These are phyloP conservation scores for Talaromyces thailandensis DNA, from an alignment of 495 filamentous ascomycete species.

Conservation along the genomic window DNA sequence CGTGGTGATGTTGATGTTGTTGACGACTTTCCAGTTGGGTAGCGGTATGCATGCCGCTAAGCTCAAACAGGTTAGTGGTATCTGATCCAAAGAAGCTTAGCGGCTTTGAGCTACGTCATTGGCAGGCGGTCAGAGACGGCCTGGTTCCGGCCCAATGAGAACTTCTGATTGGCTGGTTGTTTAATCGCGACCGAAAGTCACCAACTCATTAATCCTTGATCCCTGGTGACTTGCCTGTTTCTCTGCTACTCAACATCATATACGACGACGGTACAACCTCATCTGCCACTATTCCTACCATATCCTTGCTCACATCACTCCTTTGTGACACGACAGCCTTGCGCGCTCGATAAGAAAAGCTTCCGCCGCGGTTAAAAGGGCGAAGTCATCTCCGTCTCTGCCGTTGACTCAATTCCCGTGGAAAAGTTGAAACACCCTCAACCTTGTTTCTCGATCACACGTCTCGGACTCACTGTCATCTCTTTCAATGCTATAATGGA, in stretches of 20 bases:
- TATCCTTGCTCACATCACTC: background rate
- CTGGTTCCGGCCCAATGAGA: background rate
- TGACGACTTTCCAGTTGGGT: background rate
- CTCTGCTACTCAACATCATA: background rate
- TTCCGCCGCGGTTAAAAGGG: background rate
- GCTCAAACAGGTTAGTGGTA: background rate
- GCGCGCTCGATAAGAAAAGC: background rate
- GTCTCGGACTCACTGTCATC: background rate
- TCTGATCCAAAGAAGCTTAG: background rate
- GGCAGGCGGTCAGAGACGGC: background rate
- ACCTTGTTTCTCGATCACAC: background rate
- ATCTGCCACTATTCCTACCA: background rate
- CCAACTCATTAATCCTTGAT: background rate
- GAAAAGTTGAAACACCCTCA: background rate
- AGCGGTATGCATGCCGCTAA: background rate
- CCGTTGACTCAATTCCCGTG: background rate
- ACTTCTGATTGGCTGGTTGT: background rate
- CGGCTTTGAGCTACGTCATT: background rate
- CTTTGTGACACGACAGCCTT: background rate
- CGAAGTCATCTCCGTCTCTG: background rate
- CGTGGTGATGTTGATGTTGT: background rate
- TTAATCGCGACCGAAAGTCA: background rate
- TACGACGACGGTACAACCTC: background rate
- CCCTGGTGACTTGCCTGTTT: background rate
- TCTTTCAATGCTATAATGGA: constrained; percentile 5